Conservation (phyloP, 2,329 filamentous ascomycete genomes). For the Pseudogymnoascus sp. region DNA sequence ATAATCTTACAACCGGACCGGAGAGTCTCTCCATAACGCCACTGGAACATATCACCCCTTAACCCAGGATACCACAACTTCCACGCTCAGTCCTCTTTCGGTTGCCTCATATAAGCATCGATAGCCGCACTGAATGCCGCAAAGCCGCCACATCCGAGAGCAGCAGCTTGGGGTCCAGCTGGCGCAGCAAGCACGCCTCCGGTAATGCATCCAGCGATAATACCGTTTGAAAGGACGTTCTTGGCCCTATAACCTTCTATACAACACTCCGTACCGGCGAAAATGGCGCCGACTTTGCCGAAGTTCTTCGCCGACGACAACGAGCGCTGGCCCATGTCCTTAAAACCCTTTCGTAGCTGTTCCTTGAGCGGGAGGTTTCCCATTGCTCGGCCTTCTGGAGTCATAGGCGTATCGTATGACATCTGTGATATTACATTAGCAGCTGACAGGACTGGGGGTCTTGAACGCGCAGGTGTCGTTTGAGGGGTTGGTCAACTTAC, state of each 20-base stretch:
- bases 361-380: conserved; percentile 69
- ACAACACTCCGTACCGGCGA: conserved; percentile 88
- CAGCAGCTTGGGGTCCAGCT: conserved; percentile 82
- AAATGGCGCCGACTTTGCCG: conserved; percentile 84
- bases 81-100: conserved; percentile 42
- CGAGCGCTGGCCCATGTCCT: conserved; percentile 85
- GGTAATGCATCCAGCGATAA: conserved; percentile 81
- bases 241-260: conserved; percentile 89
- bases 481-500: conserved; percentile 45
- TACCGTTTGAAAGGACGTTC: conserved; percentile 85
- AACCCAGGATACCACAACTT: neutral
- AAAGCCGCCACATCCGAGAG: conserved; percentile 84
- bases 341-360: conserved; percentile 79
- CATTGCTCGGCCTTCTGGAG: conserved; percentile 37
- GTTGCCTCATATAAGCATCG: conserved; percentile 82
- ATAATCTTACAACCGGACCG: conserved; percentile 5
- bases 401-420: conserved; percentile 91
- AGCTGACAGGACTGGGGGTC: neutral
- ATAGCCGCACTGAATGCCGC: conserved; percentile 89
- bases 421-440: conserved; percentile 50
- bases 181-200: conserved; percentile 81
- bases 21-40: neutral
- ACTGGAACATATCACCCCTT: neutral
- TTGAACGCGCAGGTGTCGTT: neutral
- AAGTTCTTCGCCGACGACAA: conserved; percentile 89